A percentile compares a stretch with the other conserved stretches of the same genome.
These are phyloP conservation scores for Yamadazyma songkhlaensis DNA, from an alignment of 1,139 yeast genomes.

Conservation along the genomic window DNA sequence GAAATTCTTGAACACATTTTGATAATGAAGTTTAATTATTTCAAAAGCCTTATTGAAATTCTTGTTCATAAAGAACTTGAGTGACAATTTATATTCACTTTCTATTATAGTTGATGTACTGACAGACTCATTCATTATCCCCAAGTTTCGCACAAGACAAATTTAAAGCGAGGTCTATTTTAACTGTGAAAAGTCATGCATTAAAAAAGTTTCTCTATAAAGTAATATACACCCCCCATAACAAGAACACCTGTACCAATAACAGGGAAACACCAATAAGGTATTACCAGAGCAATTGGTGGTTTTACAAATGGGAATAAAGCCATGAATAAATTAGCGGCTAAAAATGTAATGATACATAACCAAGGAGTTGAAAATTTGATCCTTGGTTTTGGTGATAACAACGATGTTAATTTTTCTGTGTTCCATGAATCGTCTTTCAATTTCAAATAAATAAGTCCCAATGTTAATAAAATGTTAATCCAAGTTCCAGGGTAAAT, in stretches of 20 bases:
- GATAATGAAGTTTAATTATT: conserved; percentile 24
- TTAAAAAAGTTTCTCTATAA: conserved; percentile 5
- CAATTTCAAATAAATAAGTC: conserved; percentile 37
- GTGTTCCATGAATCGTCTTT: conserved; percentile 12
- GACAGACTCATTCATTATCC: conserved; percentile 6
- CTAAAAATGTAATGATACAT: conserved; percentile 37
- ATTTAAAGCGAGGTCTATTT: too few species aligned
- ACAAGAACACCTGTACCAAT: conserved; percentile 48
- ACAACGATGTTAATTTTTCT: conserved; percentile 16
- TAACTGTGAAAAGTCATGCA: background rate
- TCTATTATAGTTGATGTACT: conserved; percentile 13
- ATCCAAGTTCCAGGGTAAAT: conserved; percentile 55
- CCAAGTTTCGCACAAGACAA: background rate
- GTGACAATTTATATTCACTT: conserved; percentile 29
- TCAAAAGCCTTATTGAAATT: conserved; percentile 34
- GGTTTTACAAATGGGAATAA: conserved; percentile 60
- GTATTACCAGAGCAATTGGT: conserved; percentile 32
- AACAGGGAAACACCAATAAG: conserved; percentile 58
- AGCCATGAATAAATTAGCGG: conserved; percentile 51
- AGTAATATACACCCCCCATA: conserved; percentile 42
- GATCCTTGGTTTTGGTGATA: conserved; percentile 17
- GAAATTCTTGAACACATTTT: conserved; percentile 20
- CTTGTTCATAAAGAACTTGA: conserved; percentile 41
- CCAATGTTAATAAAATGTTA: conserved; percentile 39
- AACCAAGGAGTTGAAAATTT: conserved; percentile 24